Percentiles rank a stretch among this genome's conserved stretches.
These are phyloP conservation scores for Trichocladium uniseriatum DNA, from an alignment of 495 filamentous ascomycete genomes.

Conservation along the genomic window DNA sequence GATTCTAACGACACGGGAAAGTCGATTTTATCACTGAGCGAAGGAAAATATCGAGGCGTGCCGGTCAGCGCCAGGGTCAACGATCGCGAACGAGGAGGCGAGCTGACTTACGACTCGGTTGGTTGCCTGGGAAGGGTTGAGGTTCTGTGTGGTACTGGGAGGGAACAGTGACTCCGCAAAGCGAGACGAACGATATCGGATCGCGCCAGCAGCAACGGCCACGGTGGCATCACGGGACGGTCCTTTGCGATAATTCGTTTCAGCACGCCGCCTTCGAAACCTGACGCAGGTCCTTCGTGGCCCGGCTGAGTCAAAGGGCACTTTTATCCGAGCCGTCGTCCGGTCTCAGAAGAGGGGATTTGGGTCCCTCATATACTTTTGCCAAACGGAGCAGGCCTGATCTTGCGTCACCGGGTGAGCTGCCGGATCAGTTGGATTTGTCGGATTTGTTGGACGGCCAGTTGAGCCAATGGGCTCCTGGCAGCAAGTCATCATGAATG, in stretches of 20 bases:
- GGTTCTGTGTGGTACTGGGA: no score
- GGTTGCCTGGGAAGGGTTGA: no score
- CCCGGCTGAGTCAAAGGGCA: neutral
- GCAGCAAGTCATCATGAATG: neutral
- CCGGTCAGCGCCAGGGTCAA: no score
- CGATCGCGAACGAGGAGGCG: no score
- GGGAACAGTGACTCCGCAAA: no score
- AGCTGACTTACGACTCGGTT: no score
- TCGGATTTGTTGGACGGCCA: neutral
- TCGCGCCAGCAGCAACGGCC: no score
- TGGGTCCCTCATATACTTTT: neutral
- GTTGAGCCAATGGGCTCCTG: neutral
- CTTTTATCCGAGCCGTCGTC: neutral
- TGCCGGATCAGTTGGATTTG: no score
- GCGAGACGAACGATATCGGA: no score
- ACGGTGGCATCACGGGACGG: neutral
- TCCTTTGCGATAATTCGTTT: neutral
- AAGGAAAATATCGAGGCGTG: no score
- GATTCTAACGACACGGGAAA: no score
- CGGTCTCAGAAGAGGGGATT: neutral
- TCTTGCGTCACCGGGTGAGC: neutral
- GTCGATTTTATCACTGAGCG: no score
- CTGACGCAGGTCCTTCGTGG: neutral
- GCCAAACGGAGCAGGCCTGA: neutral
- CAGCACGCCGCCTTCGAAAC: neutral